Evolutionary conservation across 495 filamentous ascomycete species (phyloP).

Genomic region (Aspergillus olivimuriae): DNA sequence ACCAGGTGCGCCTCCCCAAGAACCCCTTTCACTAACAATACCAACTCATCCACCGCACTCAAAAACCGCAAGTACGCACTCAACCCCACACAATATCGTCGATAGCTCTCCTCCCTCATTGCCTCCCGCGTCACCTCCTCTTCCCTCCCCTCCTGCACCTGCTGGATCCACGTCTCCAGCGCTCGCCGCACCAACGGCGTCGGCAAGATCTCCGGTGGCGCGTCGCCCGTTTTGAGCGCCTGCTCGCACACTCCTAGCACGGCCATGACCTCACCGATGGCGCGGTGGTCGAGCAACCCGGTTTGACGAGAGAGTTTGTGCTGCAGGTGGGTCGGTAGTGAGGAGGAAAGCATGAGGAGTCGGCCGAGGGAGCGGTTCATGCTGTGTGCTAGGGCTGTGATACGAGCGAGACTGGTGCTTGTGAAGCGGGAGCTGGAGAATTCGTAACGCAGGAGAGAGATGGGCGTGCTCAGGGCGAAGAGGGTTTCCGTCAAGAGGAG

Average conservation of each 20-base stretch:
- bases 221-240: constrained; percentile 35
- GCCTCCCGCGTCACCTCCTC: constrained; percentile 19
- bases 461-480: constrained; percentile 23
- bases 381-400: constrained; percentile 30
- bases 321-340: constrained; percentile 27
- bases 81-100: constrained; percentile 34
- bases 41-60: constrained; percentile 31
- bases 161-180: constrained; percentile 22
- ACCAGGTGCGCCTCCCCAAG: constrained; percentile 39
- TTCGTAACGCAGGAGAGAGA: constrained; percentile 29
- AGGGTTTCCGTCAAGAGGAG: constrained; percentile 28
- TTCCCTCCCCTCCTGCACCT: constrained; percentile 11
- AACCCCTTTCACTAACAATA: constrained; percentile 36
- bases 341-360: constrained; percentile 28
- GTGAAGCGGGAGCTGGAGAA: constrained; percentile 40
- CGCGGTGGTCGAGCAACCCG: constrained; percentile 32
- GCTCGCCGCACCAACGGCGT: constrained; percentile 32
- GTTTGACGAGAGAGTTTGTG: constrained; percentile 18
- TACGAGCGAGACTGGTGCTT: constrained; percentile 24
- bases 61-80: constrained; percentile 34
- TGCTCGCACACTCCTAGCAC: constrained; percentile 35
- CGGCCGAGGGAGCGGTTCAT: constrained; percentile 31
- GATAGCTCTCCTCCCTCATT: constrained; percentile 32
- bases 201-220: constrained; percentile 36
- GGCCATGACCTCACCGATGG: constrained; percentile 38